Evolutionary conservation across 345 rosid genomes (phyloP), one percentile per base, ranked within the genome.

Genomic region (Eucalyptus grandis): DNA sequence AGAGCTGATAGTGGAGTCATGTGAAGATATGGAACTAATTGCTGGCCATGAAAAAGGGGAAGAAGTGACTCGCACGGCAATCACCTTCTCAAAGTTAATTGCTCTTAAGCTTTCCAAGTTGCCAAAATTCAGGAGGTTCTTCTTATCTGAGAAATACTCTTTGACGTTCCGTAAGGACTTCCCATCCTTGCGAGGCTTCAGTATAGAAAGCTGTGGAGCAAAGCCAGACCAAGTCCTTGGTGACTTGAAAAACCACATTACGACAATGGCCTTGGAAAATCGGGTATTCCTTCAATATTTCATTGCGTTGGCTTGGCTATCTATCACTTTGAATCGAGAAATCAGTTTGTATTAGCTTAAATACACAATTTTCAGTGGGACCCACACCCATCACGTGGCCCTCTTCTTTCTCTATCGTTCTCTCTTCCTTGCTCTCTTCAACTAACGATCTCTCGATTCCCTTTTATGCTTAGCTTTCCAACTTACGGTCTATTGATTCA

Each of bases 71-170:
- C 0, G 2, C 14, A 58, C n/a, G 0, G 2, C 14, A 58, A 1
- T 58, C 14, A 58, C n/a, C 4, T 58, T 58, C 65, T 58, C 14
- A n/a, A 0, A 58, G 1, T 11, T 58, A 24, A 2, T 3, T 11
- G 0, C 0, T 24, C 65, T 58, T 2, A 11, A 0, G 1, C 65
- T 58, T 54, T 3, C 8, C 0, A 0, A 21, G 5, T 54, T 54
- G 58, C 58, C 58, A 0, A 21, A 54, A 54, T 21, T 54, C 26
- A 54, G 0, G 0, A 8, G 26, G n/a, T n/a, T n/a, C 4, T 8
- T 19, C 11, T 54, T 54, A 4, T 26, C 11, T 9, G 58, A 19
- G 58, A 8, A 9, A 21, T 54, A 21, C 58, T 8, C 11, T 21
- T 26, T 53, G 0, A 21, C 0, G 58, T 3, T 10, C 4, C 19